Evolutionary conservation across 768 basidiomycete genomes (phyloP), one percentile per base, ranked within the genome.

Genomic region (Kwoniella dendrophila): DNA sequence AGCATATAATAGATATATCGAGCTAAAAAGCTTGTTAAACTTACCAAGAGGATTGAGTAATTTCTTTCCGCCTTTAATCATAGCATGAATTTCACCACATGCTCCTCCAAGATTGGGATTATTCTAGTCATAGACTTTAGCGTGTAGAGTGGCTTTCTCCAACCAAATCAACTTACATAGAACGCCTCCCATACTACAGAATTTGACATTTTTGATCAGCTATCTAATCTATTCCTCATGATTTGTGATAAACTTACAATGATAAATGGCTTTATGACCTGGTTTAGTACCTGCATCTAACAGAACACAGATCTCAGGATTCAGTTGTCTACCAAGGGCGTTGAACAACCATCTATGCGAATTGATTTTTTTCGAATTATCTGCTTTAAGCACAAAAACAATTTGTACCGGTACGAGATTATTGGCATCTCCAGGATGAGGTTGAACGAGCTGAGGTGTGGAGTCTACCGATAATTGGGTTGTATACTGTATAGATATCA

Each of bases 391-490:
- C 73, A 90, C 92, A 81, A 93, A 93, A 88, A 78, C 59, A 24
- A 78, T 59, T 44, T 78, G 77, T 0, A 78, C 66, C 1, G 77
- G 77, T 0, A 76, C 34, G 32, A 97, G 80, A 77, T 96, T 96
- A 81, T 92, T 91, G 18, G 90, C 86, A 71, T 96, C 92, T 34
- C 90, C 89, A 12, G 86, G 84, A 72, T 91, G 89, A 38, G 96
- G 95, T 26, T 93, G 86, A 49, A 97, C 89, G 36, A 97, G 84
- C 72, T 91, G 89, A 0, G 94, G 94, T 2, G 88, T 88, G 1
- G 92, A 82, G 69, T 95, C 94, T 67, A 99, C 88, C 0, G 92
- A 95, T 22, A 99, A 84, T 77, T 96, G 92, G 0, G 94, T 97
- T 1, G 95, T 98, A 79, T 97, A 99, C 90, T 96, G 67, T 41